These are phyloP conservation scores for Xylariaceae sp. DNA, from an alignment of 2,329 filamentous ascomycete genomes.

Conservation along the genomic window DNA sequence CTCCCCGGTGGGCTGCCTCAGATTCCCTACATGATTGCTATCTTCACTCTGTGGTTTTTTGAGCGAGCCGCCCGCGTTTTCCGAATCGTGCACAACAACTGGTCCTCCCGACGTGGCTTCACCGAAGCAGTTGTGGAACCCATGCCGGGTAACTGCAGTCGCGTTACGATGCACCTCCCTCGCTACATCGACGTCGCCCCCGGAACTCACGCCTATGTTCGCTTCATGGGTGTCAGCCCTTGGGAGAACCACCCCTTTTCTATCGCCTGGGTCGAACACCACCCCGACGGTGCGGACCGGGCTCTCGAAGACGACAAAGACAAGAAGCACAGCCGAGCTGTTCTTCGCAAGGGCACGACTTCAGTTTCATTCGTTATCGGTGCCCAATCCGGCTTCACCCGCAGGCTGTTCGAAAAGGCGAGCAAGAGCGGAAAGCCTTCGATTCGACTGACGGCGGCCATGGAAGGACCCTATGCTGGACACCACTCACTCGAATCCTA, in stretches of 20 bases:
- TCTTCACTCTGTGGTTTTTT: slow-evolving; percentile 69
- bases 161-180: slow-evolving; percentile 65
- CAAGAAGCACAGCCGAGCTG: slow-evolving; percentile 28
- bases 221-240: slow-evolving; percentile 58
- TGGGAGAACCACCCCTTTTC: slow-evolving; percentile 79
- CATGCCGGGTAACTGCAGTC: slow-evolving; percentile 63
- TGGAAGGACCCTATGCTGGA: slow-evolving; percentile 85
- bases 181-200: slow-evolving; percentile 61
- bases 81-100: slow-evolving; percentile 62
- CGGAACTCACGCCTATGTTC: slow-evolving; percentile 70
- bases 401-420: slow-evolving; percentile 70
- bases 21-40: slow-evolving; percentile 66
- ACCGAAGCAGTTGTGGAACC: slow-evolving; percentile 63
- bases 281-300: slow-evolving; percentile 34
- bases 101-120: slow-evolving; percentile 46
- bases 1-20: slow-evolving; percentile 64
- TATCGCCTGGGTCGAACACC: slow-evolving; percentile 65
- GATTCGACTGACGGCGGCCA: slow-evolving; percentile 63
- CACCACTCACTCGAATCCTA: slow-evolving; percentile 86
- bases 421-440: slow-evolving; percentile 45
- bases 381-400: slow-evolving; percentile 82
- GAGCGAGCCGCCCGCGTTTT: slow-evolving; percentile 63
- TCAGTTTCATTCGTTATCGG: slow-evolving; percentile 78
- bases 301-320: slow-evolving; percentile 34
- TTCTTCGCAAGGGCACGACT: slow-evolving; percentile 37